Percentiles rank a stretch among this genome's conserved stretches.
Evolutionary conservation across 176 grass and related monocot species (phyloP).

Genomic region (Oryza coarctata): DNA sequence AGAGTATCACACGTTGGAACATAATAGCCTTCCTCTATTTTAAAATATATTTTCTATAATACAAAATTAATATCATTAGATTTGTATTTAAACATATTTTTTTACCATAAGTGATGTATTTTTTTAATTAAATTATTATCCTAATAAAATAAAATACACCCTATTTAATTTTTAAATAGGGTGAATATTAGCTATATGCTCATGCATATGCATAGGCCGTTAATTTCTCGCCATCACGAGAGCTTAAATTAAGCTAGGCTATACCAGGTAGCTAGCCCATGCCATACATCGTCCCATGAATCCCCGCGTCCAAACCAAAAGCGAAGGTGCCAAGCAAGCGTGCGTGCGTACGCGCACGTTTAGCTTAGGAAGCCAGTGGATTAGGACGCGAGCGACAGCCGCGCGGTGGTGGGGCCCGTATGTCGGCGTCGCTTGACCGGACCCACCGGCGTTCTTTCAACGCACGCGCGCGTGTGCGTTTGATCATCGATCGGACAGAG

Average conservation of each 20-base stretch:
- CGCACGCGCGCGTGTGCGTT: background rate
- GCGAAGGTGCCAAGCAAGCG: background rate
- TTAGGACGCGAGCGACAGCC: background rate
- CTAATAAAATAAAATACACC: too few relatives aligned
- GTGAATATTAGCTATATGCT: too few relatives aligned
- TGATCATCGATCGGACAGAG: background rate
- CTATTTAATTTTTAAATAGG: too few relatives aligned
- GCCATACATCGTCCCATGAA: background rate
- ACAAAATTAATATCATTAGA: too few relatives aligned
- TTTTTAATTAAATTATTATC: too few relatives aligned
- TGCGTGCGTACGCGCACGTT: background rate
- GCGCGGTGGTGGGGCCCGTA: background rate
- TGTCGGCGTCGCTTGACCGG: slow-evolving; percentile 18
- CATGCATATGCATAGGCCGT: too few relatives aligned
- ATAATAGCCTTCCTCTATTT: too few relatives aligned
- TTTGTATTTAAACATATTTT: too few relatives aligned
- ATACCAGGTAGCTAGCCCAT: background rate
- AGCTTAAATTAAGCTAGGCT: background rate
- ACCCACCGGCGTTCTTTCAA: background rate
- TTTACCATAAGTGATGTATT: too few relatives aligned
- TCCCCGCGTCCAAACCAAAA: background rate
- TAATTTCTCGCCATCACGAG: too few relatives aligned
- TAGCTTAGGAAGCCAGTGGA: background rate
- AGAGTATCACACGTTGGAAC: too few relatives aligned
- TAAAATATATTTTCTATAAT: too few relatives aligned